A percentile compares a stretch with the other conserved stretches of the same genome.
These are phyloP conservation scores for Ophiognomonia clavigignenti-juglandacearum DNA, from an alignment of 2,329 filamentous ascomycete genomes.

Conservation along the genomic window DNA sequence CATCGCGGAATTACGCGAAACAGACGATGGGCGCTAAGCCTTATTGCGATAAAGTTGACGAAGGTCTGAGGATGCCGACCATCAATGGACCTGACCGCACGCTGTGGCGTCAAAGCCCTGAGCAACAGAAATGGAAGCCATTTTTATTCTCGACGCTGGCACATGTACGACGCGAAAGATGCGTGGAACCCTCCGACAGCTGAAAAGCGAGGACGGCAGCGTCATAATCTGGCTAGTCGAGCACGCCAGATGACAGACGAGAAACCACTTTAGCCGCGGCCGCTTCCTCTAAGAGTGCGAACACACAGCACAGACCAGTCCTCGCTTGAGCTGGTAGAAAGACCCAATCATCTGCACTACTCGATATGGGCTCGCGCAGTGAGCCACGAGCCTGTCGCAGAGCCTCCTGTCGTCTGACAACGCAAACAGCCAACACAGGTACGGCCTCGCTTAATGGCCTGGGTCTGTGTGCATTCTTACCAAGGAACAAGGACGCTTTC, in stretches of 20 bases:
- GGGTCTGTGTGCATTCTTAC: too few species aligned
- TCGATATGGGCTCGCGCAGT: neutral
- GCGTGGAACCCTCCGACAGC: neutral
- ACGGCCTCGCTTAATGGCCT: too few species aligned
- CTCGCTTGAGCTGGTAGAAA: neutral
- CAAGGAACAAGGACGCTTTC: too few species aligned
- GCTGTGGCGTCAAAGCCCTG: neutral
- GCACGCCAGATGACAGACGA: neutral
- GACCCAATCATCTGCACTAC: neutral
- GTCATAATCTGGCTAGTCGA: too few species aligned
- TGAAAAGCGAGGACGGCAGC: neutral
- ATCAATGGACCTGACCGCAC: neutral
- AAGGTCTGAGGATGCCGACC: constrained; percentile 17
- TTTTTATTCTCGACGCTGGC: neutral
- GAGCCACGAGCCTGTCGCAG: constrained; percentile 1
- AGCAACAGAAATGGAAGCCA: neutral
- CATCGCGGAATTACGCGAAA: too few species aligned
- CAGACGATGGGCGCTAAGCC: constrained; percentile 27
- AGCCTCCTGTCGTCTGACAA: neutral
- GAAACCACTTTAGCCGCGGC: too few species aligned
- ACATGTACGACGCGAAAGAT: neutral
- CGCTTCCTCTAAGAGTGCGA: too few species aligned
- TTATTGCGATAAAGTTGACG: constrained; percentile 35
- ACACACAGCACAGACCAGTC: neutral
- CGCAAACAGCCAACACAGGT: too few species aligned